Percentiles rank a stretch among this genome's conserved stretches.
phyloP scores from a whole-genome alignment of 768 basidiomycete species.

The Leccinum uliginosum region DNA sequence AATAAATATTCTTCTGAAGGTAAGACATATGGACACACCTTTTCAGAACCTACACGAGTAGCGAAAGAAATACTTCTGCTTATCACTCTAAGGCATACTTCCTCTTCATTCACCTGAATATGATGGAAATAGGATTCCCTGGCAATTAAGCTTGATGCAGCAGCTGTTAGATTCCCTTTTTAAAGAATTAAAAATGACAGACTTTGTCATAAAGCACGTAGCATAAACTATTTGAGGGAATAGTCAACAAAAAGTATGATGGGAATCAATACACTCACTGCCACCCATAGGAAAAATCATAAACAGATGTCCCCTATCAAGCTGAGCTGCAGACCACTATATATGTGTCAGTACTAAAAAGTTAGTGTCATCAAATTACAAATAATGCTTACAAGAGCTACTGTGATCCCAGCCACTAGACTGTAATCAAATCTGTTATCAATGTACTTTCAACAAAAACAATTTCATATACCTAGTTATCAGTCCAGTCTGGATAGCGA shows the following conservation, averaged over 20 bases:
- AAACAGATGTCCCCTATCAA: slow-evolving; percentile 16
- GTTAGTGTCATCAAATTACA: neutral
- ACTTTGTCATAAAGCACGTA: slow-evolving; percentile 28
- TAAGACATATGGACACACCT: neutral
- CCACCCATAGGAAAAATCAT: slow-evolving; percentile 26
- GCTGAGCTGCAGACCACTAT: slow-evolving; percentile 18
- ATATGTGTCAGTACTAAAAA: neutral
- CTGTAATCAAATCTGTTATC: slow-evolving; percentile 7
- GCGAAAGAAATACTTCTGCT: slow-evolving; percentile 7
- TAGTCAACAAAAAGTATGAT: neutral
- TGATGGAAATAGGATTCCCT: slow-evolving; percentile 25
- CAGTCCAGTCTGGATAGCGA: slow-evolving; percentile 26
- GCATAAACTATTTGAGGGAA: slow-evolving; percentile 21
- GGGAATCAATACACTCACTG: slow-evolving; percentile 10
- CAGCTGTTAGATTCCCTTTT: neutral
- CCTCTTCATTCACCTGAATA: neutral
- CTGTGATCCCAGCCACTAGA: slow-evolving; percentile 9
- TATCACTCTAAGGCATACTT: neutral
- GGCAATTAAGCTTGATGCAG: slow-evolving; percentile 18
- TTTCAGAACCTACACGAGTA: neutral
- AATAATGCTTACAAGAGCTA: slow-evolving; percentile 16
- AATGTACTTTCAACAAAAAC: neutral
- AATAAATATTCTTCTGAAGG: neutral
- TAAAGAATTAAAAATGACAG: neutral
- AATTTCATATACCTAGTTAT: slow-evolving; percentile 18